A percentile compares a stretch with the other conserved stretches of the same genome.
Evolutionary conservation across 1,284 basidiomycete species (phyloP).

Genomic region (Heterobasidion parviporum): DNA sequence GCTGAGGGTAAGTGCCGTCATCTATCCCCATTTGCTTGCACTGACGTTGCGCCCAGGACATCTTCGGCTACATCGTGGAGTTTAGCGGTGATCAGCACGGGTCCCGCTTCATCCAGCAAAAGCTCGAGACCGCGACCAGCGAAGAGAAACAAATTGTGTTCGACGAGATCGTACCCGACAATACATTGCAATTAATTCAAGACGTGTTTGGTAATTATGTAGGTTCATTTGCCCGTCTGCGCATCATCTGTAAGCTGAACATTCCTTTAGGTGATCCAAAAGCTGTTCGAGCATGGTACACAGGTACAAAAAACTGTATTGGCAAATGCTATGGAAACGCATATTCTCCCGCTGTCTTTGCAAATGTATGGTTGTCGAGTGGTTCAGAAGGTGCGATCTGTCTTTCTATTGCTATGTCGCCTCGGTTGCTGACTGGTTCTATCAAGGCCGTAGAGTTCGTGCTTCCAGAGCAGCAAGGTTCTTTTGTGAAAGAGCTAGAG

Average conservation of each 20-base stretch:
- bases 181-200: conserved; percentile 75
- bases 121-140: conserved; percentile 65
- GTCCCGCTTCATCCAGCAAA: conserved; percentile 85
- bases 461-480: conserved; percentile 67
- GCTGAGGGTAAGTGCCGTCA: conserved; percentile 42
- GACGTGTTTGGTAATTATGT: conserved; percentile 98
- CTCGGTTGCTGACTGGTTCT: conserved; percentile 6
- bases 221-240: conserved; percentile 16
- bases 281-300: conserved; percentile 88
- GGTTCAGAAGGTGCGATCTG: conserved; percentile 65
- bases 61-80: conserved; percentile 83
- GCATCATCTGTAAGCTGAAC: conserved; percentile 3
- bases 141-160: conserved; percentile 84
- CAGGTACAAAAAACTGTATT: conserved; percentile 68
- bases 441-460: conserved; percentile 79
- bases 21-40: neutral
- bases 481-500: conserved; percentile 76
- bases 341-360: conserved; percentile 72
- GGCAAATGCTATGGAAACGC: conserved; percentile 72
- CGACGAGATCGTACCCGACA: conserved; percentile 80
- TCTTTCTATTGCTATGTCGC: conserved; percentile 1
- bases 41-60: conserved; percentile 48
- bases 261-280: conserved; percentile 75
- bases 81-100: conserved; percentile 94
- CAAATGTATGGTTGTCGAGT: conserved; percentile 98